A percentile compares a stretch with the other conserved stretches of the same genome.
Evolutionary conservation across 116 monocot genomes (phyloP).

Genomic region (Cymodocea nodosa): DNA sequence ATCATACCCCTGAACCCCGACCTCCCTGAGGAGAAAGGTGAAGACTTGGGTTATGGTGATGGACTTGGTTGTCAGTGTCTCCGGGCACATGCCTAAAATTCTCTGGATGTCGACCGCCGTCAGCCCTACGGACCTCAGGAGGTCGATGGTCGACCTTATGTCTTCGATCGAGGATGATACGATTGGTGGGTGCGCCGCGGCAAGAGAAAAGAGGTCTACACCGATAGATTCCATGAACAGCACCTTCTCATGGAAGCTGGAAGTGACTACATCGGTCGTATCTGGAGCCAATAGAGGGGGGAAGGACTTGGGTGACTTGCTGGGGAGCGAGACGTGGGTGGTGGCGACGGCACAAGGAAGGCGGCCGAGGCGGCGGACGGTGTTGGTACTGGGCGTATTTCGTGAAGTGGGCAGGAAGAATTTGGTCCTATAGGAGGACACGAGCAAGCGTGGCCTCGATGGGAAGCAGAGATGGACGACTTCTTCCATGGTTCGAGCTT

Average conservation of each 20-base stretch:
- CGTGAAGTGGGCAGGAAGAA: too few species aligned
- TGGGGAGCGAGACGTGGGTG: slow-evolving; percentile 8
- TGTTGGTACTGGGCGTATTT: not conserved
- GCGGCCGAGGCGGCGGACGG: not conserved
- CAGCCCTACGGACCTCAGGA: slow-evolving; percentile 48
- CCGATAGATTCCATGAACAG: slow-evolving; percentile 57
- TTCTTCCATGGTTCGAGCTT: not conserved
- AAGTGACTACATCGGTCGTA: not conserved
- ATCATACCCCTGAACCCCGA: slow-evolving; percentile 28
- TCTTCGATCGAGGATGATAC: slow-evolving; percentile 24
- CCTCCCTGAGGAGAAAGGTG: slow-evolving; percentile 68
- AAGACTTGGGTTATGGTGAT: slow-evolving; percentile 24
- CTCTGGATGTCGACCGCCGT: slow-evolving; percentile 47
- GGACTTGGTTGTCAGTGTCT: slow-evolving; percentile 30
- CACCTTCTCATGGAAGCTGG: slow-evolving; percentile 40
- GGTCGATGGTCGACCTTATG: slow-evolving; percentile 32
- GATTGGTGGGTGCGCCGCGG: slow-evolving; percentile 30
- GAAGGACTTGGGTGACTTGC: not conserved
- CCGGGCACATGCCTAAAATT: slow-evolving; percentile 65
- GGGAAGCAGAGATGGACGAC: slow-evolving; percentile 1
- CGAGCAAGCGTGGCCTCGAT: slow-evolving; percentile 6
- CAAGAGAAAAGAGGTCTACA: slow-evolving; percentile 32
- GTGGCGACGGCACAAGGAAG: not conserved
- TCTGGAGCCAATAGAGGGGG: not conserved
- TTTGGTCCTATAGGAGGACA: too few species aligned